Evolutionary conservation across 1,284 basidiomycete species (phyloP), one percentile per base, ranked within the genome.

Genomic region (Ustilago cynodontis): DNA sequence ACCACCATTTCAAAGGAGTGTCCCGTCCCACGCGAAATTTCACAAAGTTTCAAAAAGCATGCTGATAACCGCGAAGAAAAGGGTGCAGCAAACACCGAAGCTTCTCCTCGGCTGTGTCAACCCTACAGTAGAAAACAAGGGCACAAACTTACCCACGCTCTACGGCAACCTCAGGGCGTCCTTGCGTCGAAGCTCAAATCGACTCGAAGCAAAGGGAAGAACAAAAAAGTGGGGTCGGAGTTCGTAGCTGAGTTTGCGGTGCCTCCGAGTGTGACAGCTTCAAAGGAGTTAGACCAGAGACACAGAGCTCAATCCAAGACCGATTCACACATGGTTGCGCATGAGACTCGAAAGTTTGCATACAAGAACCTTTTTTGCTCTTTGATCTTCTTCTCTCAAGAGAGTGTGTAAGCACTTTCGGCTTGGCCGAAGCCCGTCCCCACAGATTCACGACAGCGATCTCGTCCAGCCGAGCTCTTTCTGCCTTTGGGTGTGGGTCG

Each of bases 191-290:
- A n/a, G n/a, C n/a, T n/a, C n/a, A n/a, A n/a, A n/a, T n/a, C n/a
- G n/a, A n/a, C n/a, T n/a, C n/a, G 47, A 37, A 16, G 16, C 3
- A 22, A 45, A 45, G 22, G 24, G 20, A 49, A 20, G 37, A 29
- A 41, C 20, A 50, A 29, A 55, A 37, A 22, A 24, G 20, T n/a
- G 43, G 45, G 33, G 45, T 63, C 60, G 60, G 60, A 63, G 60
- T 63, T 63, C 29, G 11, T 7, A 31, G 26, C 61, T 56, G 61
- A 56, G 61, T 39, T 56, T 43, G 24, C 37, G 24, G 14, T 29
- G 43, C 54, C 61, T 33, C 61, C 54, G 61, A 63, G 54, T 29
- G 60, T 39, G 45, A 47, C 28, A 61, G 33, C 22, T 33, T 11
- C 31, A 33, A 11, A 31, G 49, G 8, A 31, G 50, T 10, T 8